Conservation (phyloP, 495 filamentous ascomycete genomes). For the Friedmanniomyces simplex region DNA sequence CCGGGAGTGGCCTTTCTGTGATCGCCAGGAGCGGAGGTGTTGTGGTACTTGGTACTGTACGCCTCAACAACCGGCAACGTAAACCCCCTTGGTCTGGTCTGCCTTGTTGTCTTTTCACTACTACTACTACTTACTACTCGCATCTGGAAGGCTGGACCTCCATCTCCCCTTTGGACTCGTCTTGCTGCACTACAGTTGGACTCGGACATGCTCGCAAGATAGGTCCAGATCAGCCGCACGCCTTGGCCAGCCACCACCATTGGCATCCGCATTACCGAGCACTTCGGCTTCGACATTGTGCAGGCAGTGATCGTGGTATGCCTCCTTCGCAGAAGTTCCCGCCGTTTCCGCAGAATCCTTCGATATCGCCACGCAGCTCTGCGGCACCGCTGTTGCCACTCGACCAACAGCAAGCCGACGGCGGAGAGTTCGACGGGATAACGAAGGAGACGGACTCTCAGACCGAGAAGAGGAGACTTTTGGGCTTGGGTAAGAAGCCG, state of each 20-base stretch:
- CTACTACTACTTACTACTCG: not conserved
- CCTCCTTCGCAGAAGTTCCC: not conserved
- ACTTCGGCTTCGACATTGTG: not conserved
- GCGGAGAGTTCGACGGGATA: not conserved
- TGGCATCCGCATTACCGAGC: not conserved
- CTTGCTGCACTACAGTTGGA: not conserved
- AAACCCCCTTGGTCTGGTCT: not conserved
- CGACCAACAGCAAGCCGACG: not conserved
- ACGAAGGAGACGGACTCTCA: not conserved
- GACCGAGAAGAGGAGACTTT: conserved; percentile 10
- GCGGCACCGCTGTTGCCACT: not conserved
- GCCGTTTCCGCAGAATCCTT: not conserved
- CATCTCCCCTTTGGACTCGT: not conserved
- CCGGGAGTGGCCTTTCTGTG: too few relatives aligned
- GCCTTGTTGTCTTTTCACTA: too few relatives aligned
- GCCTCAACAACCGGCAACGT: not conserved
- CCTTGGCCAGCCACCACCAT: not conserved
- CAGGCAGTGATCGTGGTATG: not conserved
- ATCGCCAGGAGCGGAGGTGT: too few relatives aligned
- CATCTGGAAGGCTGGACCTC: not conserved
- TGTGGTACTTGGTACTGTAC: too few relatives aligned
- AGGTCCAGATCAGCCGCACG: not conserved
- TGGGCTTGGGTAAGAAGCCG: conserved; percentile 5
- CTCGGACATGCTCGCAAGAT: not conserved
- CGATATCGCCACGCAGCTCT: not conserved